Evolutionary conservation across 495 filamentous ascomycete species (phyloP), one percentile per base, ranked within the genome.

Genomic region (Daldinia caldariorum): DNA sequence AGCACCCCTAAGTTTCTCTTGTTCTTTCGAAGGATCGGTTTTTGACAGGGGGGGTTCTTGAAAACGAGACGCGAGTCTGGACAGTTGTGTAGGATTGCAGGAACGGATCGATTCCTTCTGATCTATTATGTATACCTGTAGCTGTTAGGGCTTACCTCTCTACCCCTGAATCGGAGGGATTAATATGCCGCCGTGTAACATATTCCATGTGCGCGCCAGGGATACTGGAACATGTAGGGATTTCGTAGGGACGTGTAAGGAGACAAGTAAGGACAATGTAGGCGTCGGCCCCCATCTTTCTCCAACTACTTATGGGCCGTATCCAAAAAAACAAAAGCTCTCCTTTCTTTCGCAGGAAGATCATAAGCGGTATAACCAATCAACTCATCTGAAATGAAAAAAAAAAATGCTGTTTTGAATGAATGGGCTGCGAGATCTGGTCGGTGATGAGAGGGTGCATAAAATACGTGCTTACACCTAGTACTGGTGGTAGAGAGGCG

Each of bases 81-180:
- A 20, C 43, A 47, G 35, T 59, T 62, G 69, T 57, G 69, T 68
- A 57, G 64, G 60, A 72, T 57, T 62, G 63, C 69, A 71, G 63
- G 69, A 59, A 71, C 69, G 69, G 69, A 64, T 69, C 51, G 65
- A 53, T 67, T 68, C 69, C 69, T 67, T 68, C 56, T 72, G 64
- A 72, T 68, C 69, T 29, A 53, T 32, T 53, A 31, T 53, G 49
- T 53, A 53, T n/a, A n/a, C n/a, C n/a, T n/a, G n/a, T n/a, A n/a
- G n/a, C n/a, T n/a, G 49, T 38, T 72, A 73, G 75, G 61, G 75
- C 75, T 77, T 77, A 77, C 69, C 58, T 65, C 38, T 51, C 3
- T n/a, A 50, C 47, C 64, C 75, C 75, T 66, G 69, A 70, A 38
- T 66, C 73, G 73, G 75, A 70, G 67, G 29, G 75, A 77, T 73